Evolutionary conservation across 2,329 filamentous ascomycete genomes (phyloP).

Genomic region (Exophiala lecanii-corni): DNA sequence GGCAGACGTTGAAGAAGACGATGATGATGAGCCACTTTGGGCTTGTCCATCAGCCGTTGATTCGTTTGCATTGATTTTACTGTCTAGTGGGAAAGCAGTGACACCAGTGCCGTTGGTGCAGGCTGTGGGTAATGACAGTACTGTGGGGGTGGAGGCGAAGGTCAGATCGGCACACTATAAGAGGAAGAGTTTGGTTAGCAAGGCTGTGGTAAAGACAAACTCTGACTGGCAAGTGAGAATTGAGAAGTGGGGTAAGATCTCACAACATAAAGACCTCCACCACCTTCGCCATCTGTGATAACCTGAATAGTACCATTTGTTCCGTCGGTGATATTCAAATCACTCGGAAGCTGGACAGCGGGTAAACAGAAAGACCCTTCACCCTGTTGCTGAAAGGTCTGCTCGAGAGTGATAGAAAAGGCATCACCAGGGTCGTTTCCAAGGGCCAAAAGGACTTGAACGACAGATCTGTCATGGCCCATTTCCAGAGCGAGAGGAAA

Average conservation of each 20-base stretch:
- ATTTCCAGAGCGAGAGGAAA: constrained; percentile 50
- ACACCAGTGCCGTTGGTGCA: constrained; percentile 59
- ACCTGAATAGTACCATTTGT: constrained; percentile 65
- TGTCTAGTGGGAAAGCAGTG: constrained; percentile 41
- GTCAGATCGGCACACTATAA: constrained; percentile 16
- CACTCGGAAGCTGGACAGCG: constrained; percentile 38
- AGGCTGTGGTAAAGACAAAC: constrained; percentile 39
- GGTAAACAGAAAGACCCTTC: constrained; percentile 63
- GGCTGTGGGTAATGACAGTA: constrained; percentile 33
- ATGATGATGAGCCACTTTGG: constrained; percentile 26
- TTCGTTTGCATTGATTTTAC: constrained; percentile 47
- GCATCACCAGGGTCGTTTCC: constrained; percentile 51
- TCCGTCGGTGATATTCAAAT: constrained; percentile 51
- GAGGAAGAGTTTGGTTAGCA: constrained; percentile 12
- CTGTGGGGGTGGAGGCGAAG: constrained; percentile 19
- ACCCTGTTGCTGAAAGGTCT: constrained; percentile 56
- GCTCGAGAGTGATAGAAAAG: constrained; percentile 65
- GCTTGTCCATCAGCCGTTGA: constrained; percentile 33
- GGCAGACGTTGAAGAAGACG: constrained; percentile 5
- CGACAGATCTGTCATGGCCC: constrained; percentile 48
- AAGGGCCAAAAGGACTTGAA: constrained; percentile 52
- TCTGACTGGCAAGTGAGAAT: too few relatives aligned
- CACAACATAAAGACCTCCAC: constrained; percentile 63
- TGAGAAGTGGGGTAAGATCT: too few relatives aligned
- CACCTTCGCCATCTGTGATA: constrained; percentile 56